These are phyloP conservation scores for Dothideomycetes sp. DNA, from an alignment of 2,329 filamentous ascomycete species.

Conservation along the genomic window DNA sequence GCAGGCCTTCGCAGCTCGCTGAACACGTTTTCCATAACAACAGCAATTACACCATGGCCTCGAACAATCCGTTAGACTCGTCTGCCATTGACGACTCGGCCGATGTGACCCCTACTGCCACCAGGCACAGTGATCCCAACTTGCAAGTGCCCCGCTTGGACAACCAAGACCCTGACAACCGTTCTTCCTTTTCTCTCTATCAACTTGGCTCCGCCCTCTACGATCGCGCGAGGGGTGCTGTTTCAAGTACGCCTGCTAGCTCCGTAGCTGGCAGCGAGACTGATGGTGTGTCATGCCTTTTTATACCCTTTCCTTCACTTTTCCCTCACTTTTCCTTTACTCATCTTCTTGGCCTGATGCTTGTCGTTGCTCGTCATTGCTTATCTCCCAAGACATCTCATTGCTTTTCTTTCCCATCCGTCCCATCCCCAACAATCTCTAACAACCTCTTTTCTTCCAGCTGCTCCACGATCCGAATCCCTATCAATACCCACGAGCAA, in stretches of 20 bases:
- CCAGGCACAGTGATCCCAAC: slow-evolving; percentile 35
- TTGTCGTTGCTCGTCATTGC: neutral
- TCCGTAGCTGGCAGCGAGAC: slow-evolving; percentile 37
- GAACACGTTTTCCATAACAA: no score
- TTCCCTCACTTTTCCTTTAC: no score
- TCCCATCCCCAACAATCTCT: neutral
- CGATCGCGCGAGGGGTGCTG: slow-evolving; percentile 42
- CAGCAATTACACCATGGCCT: slow-evolving; percentile 4
- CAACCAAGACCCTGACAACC: slow-evolving; percentile 44
- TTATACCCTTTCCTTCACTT: neutral
- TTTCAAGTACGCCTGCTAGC: slow-evolving; percentile 35
- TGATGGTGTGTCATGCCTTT: slow-evolving; percentile 28
- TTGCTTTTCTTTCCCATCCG: neutral
- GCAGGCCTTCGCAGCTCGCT: no score
- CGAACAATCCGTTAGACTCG: slow-evolving; percentile 24
- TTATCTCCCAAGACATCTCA: neutral
- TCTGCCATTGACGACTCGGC: slow-evolving; percentile 42
- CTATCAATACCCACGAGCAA: slow-evolving; percentile 2
- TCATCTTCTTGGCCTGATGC: no score
- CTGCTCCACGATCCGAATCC: neutral
- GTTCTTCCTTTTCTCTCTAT: slow-evolving; percentile 63
- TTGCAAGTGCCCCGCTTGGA: slow-evolving; percentile 19
- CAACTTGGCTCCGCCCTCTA: slow-evolving; percentile 54
- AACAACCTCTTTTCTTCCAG: no score
- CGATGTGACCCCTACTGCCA: slow-evolving; percentile 20